Evolutionary conservation across 768 basidiomycete genomes (phyloP).

Genomic region (Lentinula guzmanii): DNA sequence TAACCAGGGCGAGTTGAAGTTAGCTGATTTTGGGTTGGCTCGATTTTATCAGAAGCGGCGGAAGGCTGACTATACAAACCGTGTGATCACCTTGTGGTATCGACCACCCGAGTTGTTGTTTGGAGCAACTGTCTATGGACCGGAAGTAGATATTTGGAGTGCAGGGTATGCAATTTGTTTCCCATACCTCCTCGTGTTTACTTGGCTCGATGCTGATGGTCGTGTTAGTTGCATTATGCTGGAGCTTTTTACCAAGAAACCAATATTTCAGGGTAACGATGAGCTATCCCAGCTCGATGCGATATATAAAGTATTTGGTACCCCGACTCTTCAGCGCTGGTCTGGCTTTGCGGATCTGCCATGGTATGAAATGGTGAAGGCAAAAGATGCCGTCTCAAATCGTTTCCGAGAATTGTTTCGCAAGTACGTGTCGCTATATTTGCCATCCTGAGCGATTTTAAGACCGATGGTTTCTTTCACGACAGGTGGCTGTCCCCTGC

Average conservation of each 20-base stretch:
- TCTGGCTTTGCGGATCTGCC: slow-evolving; percentile 76
- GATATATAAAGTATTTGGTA: slow-evolving; percentile 87
- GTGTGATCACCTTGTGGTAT: slow-evolving; percentile 99
- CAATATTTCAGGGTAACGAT: slow-evolving; percentile 96
- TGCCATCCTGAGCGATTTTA: not conserved
- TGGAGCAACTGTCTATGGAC: slow-evolving; percentile 93
- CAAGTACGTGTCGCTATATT: slow-evolving; percentile 45
- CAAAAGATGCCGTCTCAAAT: slow-evolving; percentile 66
- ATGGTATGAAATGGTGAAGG: slow-evolving; percentile 98
- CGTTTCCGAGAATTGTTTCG: slow-evolving; percentile 81
- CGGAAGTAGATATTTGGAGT: slow-evolving; percentile 99
- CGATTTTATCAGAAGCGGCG: slow-evolving; percentile 92
- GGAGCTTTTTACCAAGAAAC: slow-evolving; percentile 91
- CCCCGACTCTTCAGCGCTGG: slow-evolving; percentile 82
- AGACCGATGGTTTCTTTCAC: not conserved
- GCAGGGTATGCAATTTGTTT: slow-evolving; percentile 60
- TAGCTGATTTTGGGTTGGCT: slow-evolving; percentile 96
- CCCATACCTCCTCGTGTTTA: not conserved
- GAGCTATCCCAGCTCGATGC: slow-evolving; percentile 97
- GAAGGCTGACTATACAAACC: slow-evolving; percentile 94
- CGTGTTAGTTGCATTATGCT: slow-evolving; percentile 89
- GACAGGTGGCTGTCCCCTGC: slow-evolving; percentile 81
- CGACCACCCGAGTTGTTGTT: slow-evolving; percentile 92
- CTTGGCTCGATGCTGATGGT: not conserved
- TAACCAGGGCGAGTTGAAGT: slow-evolving; percentile 86